These are phyloP conservation scores for Colletotrichum kahawae DNA, from an alignment of 2,329 filamentous ascomycete species.

Conservation along the genomic window DNA sequence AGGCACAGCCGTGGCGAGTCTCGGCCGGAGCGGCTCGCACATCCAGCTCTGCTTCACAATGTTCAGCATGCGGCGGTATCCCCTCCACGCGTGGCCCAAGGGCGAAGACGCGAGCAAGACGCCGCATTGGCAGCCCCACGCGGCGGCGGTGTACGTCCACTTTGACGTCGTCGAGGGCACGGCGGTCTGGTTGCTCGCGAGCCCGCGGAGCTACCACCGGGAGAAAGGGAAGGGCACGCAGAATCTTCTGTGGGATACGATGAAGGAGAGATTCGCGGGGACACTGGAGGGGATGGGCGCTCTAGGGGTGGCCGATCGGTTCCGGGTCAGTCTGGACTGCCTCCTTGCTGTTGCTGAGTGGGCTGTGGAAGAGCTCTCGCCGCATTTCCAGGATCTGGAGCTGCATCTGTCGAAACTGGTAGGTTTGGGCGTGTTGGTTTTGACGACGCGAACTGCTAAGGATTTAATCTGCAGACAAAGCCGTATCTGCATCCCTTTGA, in stretches of 20 bases:
- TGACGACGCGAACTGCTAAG: not conserved
- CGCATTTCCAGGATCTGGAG: slow-evolving; percentile 1
- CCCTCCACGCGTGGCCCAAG: not conserved
- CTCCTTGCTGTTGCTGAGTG: not conserved
- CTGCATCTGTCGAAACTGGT: slow-evolving; percentile 6
- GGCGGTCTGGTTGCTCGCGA: slow-evolving; percentile 1
- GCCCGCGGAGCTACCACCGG: not conserved
- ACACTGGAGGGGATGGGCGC: not conserved
- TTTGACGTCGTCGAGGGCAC: slow-evolving; percentile 7
- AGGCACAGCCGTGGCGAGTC: not conserved
- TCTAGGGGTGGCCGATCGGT: not conserved
- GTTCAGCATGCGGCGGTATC: not conserved
- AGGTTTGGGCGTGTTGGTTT: not conserved
- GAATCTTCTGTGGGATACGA: not conserved
- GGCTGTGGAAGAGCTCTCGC: not conserved
- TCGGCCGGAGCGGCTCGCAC: slow-evolving; percentile 3
- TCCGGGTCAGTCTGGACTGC: not conserved
- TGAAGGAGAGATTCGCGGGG: not conserved
- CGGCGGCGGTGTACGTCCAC: not conserved
- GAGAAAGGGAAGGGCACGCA: not conserved
- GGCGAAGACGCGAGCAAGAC: not conserved
- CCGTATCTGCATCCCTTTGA: slow-evolving; percentile 5
- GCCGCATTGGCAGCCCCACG: slow-evolving; percentile 9
- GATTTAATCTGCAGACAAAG: not conserved
- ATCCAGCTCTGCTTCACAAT: slow-evolving; percentile 6